Evolutionary conservation across 306 rosid species (phyloP), one percentile per base, ranked within the genome.

Genomic region (Sicyos baderoa): DNA sequence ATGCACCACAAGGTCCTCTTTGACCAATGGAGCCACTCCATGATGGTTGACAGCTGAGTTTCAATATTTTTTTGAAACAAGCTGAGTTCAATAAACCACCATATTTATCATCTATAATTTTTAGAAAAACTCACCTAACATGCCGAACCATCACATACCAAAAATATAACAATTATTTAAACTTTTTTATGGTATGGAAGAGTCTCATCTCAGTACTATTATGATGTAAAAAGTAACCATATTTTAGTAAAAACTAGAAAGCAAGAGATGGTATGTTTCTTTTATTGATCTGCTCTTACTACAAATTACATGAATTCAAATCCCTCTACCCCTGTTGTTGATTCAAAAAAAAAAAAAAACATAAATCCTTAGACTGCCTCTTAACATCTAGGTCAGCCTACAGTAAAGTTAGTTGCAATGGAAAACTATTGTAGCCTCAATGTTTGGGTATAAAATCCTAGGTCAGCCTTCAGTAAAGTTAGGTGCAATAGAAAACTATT

Each of bases 121-220:
- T 13, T 12, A 22, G 37, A 56, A 56, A 56, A 56, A 9, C 17
- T 56, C 62, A 23, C 62, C 62, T 56, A 56, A 56, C 62, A 56
- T 23, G 62, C 62, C 23, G 37, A 21, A 56, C 35, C 17, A 22
- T 56, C 16, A 13, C 15, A 55, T 55, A 25, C 37, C 32, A 57
- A 57, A 57, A 57, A 57, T 57, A 25, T 22, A 25, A 23, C 63
- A 57, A 21, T 13, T 19, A 9, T 57, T 57, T 40, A 27, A 23
- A 56, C 6, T 25, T 25, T 5, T 23, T 14, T 25, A 25, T 57
- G 63, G 40, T 19, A 8, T 19, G 59, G 29, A 19, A 54, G 40
- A 57, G 42, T 57, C 10, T 57, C 63, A 25, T 57, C 63, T 12
- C 6, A 37, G 4, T 57, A 57, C 63, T 23, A 12, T 13, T 25